A percentile compares a stretch with the other conserved stretches of the same genome.
Evolutionary conservation across 2,329 filamentous ascomycete species (phyloP).

Genomic region (Nigrospora oryzae): DNA sequence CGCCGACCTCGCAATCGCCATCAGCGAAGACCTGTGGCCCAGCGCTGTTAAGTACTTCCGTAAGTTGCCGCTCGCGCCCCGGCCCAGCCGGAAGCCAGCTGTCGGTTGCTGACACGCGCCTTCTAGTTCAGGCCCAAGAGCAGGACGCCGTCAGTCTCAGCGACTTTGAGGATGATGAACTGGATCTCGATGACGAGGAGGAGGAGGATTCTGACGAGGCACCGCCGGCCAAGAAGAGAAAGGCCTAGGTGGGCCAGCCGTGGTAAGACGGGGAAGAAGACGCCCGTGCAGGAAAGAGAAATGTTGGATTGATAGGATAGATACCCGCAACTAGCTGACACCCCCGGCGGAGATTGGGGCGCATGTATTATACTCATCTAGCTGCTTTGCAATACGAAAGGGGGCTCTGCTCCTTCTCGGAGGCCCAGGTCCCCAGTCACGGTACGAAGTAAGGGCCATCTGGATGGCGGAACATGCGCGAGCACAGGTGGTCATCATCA

Average conservation of each 20-base stretch:
- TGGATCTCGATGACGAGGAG: slow-evolving; percentile 1
- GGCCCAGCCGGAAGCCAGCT: background rate
- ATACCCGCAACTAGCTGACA: too few relatives aligned
- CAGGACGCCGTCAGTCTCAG: slow-evolving; percentile 41
- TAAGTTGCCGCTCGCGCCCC: slow-evolving; percentile 36
- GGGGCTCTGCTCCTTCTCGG: too few relatives aligned
- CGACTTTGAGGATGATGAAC: slow-evolving; percentile 39
- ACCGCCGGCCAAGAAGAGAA: slow-evolving; percentile 7
- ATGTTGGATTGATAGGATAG: too few relatives aligned
- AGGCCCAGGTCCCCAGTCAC: too few relatives aligned
- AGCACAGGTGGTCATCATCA: too few relatives aligned
- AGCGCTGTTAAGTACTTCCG: slow-evolving; percentile 86
- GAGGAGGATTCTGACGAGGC: background rate
- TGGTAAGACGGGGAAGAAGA: too few relatives aligned
- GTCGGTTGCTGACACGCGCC: slow-evolving; percentile 1
- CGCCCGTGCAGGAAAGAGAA: too few relatives aligned
- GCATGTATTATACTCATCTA: too few relatives aligned
- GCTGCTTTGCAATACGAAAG: too few relatives aligned
- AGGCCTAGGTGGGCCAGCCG: background rate
- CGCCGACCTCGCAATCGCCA: slow-evolving; percentile 69
- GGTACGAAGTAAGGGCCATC: too few relatives aligned
- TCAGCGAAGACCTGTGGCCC: slow-evolving; percentile 85
- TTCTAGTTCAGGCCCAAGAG: slow-evolving; percentile 41
- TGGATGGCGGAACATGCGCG: too few relatives aligned
- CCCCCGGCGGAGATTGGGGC: too few relatives aligned